These are phyloP conservation scores for Zopfia rhizophila DNA, from an alignment of 2,329 filamentous ascomycete species.

Conservation along the genomic window DNA sequence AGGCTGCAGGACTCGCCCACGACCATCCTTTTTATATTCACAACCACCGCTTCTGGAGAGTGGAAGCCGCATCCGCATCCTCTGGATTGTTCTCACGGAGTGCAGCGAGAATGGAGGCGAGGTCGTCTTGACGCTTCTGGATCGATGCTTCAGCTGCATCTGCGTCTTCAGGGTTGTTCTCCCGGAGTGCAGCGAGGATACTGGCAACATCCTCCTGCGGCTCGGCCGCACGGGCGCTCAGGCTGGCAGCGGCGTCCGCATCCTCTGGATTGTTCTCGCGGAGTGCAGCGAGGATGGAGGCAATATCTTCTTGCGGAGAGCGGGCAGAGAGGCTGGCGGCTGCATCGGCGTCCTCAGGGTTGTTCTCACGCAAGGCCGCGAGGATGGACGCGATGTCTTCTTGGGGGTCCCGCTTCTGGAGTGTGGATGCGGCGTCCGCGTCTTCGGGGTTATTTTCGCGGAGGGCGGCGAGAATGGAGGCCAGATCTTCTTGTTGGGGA, in stretches of 20 bases:
- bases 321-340: too few species aligned
- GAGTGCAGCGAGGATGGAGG: slow-evolving; percentile 40
- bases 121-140: slow-evolving; percentile 33
- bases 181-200: slow-evolving; percentile 29
- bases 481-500: slow-evolving; percentile 33
- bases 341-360: slow-evolving; percentile 32
- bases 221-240: too few species aligned
- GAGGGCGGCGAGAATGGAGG: slow-evolving; percentile 34
- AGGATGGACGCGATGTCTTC: slow-evolving; percentile 32
- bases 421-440: slow-evolving; percentile 27
- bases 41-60: too few species aligned
- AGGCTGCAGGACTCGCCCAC: too few species aligned
- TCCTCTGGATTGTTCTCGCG: slow-evolving; percentile 39
- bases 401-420: slow-evolving; percentile 8
- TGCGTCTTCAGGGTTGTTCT: slow-evolving; percentile 31
- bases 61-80: slow-evolving; percentile 28
- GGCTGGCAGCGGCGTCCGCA: slow-evolving; percentile 25
- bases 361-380: slow-evolving; percentile 30
- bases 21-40: too few species aligned
- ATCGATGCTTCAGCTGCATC: slow-evolving; percentile 28
- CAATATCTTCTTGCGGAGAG: slow-evolving; percentile 33
- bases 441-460: slow-evolving; percentile 36
- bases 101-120: slow-evolving; percentile 39
- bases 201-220: slow-evolving; percentile 27
- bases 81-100: slow-evolving; percentile 41